Conservation (phyloP, 148 eudicot genomes). For the Chenopodium suecicum region DNA sequence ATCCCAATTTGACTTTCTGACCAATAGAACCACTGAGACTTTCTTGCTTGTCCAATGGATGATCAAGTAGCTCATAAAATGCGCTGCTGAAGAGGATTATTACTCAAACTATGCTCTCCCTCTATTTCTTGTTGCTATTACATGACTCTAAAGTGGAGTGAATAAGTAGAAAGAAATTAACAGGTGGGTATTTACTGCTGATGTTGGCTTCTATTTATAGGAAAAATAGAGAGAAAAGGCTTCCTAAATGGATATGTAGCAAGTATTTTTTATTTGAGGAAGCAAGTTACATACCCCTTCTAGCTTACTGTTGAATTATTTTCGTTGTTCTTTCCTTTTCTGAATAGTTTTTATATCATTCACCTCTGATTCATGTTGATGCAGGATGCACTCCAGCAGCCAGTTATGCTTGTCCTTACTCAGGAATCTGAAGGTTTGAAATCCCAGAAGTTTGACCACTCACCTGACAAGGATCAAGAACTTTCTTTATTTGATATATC, state of each 20-base stretch:
- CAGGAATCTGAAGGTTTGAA: constrained; percentile 44
- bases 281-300: background rate
- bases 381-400: constrained; percentile 82
- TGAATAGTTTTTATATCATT: background rate
- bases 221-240: too few species aligned
- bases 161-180: too few species aligned
- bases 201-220: too few species aligned
- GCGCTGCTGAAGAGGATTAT: background rate
- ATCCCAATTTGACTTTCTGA: background rate
- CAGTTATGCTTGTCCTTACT: constrained; percentile 56
- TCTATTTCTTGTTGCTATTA: too few species aligned
- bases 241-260: too few species aligned
- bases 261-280: too few species aligned
- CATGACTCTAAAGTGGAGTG: too few species aligned
- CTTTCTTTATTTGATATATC: constrained; percentile 42
- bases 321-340: background rate
- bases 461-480: constrained; percentile 37
- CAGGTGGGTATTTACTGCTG: too few species aligned
- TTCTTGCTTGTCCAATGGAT: background rate
- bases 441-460: constrained; percentile 31
- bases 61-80: background rate
- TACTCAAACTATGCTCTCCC: background rate
- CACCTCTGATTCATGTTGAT: background rate
- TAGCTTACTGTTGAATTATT: background rate
- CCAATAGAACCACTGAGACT: background rate